A percentile compares a stretch with the other conserved stretches of the same genome.
phyloP scores from a whole-genome alignment of 2,329 filamentous ascomycete species.

The Teratosphaeria zuluensis region DNA sequence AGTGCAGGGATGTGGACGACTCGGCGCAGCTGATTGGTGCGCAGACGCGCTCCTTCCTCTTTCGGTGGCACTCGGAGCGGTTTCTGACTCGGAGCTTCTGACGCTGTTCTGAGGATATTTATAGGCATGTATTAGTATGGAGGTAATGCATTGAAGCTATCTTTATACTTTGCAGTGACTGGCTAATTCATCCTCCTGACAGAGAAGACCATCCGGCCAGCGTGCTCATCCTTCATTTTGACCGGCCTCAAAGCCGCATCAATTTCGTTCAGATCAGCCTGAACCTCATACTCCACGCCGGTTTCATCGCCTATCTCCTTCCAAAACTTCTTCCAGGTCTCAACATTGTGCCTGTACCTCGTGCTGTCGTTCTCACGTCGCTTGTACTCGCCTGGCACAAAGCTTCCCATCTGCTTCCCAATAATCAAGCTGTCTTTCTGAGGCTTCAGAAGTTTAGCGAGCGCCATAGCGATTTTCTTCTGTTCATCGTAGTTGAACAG shows the following conservation, averaged over 20 bases:
- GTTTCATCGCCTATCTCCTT: conserved; percentile 29
- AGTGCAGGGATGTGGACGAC: too few species aligned
- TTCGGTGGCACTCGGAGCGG: too few species aligned
- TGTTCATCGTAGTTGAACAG: conserved; percentile 34
- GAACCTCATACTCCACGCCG: conserved; percentile 27
- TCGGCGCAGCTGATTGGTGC: too few species aligned
- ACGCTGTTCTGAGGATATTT: too few species aligned
- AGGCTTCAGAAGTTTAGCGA: conserved; percentile 26
- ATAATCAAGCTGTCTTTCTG: conserved; percentile 28
- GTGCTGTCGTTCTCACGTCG: conserved; percentile 9
- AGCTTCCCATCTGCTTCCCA: conserved; percentile 30
- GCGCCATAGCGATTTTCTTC: conserved; percentile 24
- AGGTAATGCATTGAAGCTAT: too few species aligned
- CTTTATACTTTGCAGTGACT: background rate
- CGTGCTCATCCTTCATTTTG: background rate
- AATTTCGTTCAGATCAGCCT: conserved; percentile 16
- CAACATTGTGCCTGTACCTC: conserved; percentile 28
- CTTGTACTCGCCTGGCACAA: conserved; percentile 19
- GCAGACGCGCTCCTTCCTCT: too few species aligned
- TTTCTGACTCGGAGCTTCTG: too few species aligned
- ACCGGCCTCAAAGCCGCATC: background rate
- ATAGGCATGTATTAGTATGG: too few species aligned
- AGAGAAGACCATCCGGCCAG: conserved; percentile 5
- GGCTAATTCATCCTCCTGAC: conserved; percentile 4
- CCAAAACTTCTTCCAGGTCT: conserved; percentile 30